Conservation (phyloP, 148 eudicot species). For the Mesembryanthemum crystallinum region DNA sequence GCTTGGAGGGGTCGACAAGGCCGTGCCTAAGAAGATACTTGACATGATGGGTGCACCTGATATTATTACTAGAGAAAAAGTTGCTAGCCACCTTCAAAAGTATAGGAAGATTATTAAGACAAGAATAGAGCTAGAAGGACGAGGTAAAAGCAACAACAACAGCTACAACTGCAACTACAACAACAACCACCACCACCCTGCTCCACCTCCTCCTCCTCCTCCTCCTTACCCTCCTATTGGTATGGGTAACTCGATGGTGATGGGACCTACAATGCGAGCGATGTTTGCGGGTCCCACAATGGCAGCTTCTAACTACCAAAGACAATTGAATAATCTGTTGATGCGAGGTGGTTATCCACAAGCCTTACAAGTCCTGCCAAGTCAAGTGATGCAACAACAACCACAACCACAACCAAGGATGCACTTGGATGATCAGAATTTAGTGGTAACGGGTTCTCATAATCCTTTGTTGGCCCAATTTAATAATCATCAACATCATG, state of each 20-base stretch:
- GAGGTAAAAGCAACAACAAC: neutral
- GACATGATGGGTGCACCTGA: conserved; percentile 6
- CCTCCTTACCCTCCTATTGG: neutral
- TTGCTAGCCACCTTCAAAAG: conserved; percentile 36
- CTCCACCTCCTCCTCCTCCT: neutral
- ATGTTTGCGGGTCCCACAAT: neutral
- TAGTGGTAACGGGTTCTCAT: neutral
- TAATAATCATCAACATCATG: neutral
- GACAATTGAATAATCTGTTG: neutral
- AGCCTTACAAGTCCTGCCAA: neutral
- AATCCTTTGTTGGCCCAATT: neutral
- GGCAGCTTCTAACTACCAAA: neutral
- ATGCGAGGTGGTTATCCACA: neutral
- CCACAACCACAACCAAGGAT: neutral
- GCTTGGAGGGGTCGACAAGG: conserved; percentile 31
- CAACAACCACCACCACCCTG: neutral
- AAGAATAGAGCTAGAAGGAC: neutral
- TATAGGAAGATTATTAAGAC: conserved; percentile 16
- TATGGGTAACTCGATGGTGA: no score
- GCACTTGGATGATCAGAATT: neutral
- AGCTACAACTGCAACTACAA: neutral
- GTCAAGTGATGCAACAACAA: neutral
- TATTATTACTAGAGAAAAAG: conserved; percentile 22
- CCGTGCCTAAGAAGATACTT: conserved; percentile 27
- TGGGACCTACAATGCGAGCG: neutral